Conservation (phyloP, 2,329 filamentous ascomycete species). For the Colletotrichum tropicale region DNA sequence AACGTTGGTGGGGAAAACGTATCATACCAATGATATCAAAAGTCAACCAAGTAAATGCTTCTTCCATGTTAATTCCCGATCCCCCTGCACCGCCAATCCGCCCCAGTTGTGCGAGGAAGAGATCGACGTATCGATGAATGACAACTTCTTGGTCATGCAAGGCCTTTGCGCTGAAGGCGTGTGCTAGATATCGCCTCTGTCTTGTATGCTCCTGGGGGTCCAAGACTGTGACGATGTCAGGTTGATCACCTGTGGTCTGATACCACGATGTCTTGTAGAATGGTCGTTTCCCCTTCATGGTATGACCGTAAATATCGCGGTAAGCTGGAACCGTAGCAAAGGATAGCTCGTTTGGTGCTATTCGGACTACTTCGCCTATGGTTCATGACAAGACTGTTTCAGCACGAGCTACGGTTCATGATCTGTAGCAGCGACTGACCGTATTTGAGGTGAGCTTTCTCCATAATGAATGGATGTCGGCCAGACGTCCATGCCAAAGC, state of each 20-base stretch:
- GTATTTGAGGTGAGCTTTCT: not conserved
- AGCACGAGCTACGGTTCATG: not conserved
- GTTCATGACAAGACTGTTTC: no score
- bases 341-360: not conserved
- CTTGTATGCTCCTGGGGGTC: not conserved
- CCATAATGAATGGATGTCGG: not conserved
- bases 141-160: not conserved
- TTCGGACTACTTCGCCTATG: not conserved
- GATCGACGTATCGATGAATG: not conserved
- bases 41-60: not conserved
- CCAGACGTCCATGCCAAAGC: not conserved
- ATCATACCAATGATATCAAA: not conserved
- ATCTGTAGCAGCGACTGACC: not conserved
- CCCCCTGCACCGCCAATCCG: not conserved
- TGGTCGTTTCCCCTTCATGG: not conserved
- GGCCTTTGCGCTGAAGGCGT: not conserved
- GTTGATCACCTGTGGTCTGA: not conserved
- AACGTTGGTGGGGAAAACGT: rapidly evolving
- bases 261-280: not conserved
- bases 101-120: not conserved
- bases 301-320: not conserved
- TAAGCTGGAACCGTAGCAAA: not conserved
- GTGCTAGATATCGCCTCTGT: not conserved
- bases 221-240: not conserved
- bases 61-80: not conserved